Conservation (phyloP, 495 filamentous ascomycete genomes). For the Penicillium atrosanguineum region DNA sequence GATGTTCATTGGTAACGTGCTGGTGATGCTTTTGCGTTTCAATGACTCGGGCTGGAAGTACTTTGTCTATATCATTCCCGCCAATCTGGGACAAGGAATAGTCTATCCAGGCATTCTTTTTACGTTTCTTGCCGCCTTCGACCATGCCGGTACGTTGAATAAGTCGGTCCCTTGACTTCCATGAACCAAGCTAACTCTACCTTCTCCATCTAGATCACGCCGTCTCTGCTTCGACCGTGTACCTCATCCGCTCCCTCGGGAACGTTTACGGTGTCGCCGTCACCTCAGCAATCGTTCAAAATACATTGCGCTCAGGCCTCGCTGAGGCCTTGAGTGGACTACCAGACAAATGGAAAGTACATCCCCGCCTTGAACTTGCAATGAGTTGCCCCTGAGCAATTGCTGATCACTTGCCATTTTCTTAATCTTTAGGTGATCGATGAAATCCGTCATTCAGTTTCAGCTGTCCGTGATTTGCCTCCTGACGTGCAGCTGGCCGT, state of each 20-base stretch:
- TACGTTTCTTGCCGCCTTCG: conserved; percentile 61
- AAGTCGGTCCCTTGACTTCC: neutral
- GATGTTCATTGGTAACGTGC: conserved; percentile 58
- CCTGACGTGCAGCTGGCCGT: conserved; percentile 59
- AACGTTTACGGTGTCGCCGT: conserved; percentile 64
- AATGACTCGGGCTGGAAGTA: conserved; percentile 62
- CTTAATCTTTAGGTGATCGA: conserved; percentile 48
- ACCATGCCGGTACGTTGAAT: conserved; percentile 50
- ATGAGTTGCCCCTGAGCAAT: neutral
- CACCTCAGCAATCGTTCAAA: conserved; percentile 62
- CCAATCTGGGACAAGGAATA: conserved; percentile 63
- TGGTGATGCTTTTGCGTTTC: conserved; percentile 55
- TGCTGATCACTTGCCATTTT: conserved; percentile 18
- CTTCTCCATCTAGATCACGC: conserved; percentile 51
- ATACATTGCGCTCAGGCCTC: conserved; percentile 57
- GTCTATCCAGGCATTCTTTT: conserved; percentile 63
- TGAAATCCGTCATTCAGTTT: conserved; percentile 60
- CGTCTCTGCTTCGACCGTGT: conserved; percentile 61
- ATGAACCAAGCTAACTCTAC: neutral
- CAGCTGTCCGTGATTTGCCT: conserved; percentile 51
- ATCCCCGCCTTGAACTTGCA: conserved; percentile 29
- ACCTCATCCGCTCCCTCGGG: conserved; percentile 61
- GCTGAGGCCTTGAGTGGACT: conserved; percentile 56
- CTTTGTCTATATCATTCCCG: conserved; percentile 59
- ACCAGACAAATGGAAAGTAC: conserved; percentile 67